Evolutionary conservation across 306 rosid species (phyloP), one percentile per base, ranked within the genome.

Genomic region (Dryas drummondii): DNA sequence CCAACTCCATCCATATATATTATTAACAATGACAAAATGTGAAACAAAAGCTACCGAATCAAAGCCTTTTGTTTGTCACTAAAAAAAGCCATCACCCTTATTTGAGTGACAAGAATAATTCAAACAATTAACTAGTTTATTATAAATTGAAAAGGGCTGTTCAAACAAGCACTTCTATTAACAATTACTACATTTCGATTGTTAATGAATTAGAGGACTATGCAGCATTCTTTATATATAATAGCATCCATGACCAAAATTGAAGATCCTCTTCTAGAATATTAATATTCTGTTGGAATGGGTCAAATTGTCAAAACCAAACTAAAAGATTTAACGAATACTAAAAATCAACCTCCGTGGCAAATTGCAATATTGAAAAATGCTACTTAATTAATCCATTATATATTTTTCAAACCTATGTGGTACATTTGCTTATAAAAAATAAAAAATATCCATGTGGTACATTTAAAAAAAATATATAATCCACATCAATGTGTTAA

Each of bases 41-140:
- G 45, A 74, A 54, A 41, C 68, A 76, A 78, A 74, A 68, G 55
- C 67, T 47, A 63, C 50, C 74, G 71, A 79, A 78, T 74, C 27
- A 64, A 74, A 65, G 67, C 62, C 41, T 42, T 76, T 54, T 71
- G 59, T 77, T 51, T 32, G 60, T 61, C 77, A 48, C 77, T 19
- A 32, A n/a, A 48, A 58, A 76, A 82, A 68, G 80, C 77, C 77
- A 68, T 64, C 66, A 42, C 14, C 67, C 49, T 62, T 68, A 60
- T 59, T 72, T 11, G 54, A 71, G 69, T 70, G n/a, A 17, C 19
- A 76, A 76, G 84, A 81, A 81, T 72, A 76, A 77, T 83, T 82
- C 89, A 88, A 88, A 73, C 75, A 27, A 44, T 32, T 32, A 32
- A 32, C 5, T 59, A 68, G 16, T 69, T 68, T 15, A n/a, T 12